A percentile compares a stretch with the other conserved stretches of the same genome.
Evolutionary conservation across 2,329 filamentous ascomycete species (phyloP).

Genomic region (Sclerotinia spermophila): DNA sequence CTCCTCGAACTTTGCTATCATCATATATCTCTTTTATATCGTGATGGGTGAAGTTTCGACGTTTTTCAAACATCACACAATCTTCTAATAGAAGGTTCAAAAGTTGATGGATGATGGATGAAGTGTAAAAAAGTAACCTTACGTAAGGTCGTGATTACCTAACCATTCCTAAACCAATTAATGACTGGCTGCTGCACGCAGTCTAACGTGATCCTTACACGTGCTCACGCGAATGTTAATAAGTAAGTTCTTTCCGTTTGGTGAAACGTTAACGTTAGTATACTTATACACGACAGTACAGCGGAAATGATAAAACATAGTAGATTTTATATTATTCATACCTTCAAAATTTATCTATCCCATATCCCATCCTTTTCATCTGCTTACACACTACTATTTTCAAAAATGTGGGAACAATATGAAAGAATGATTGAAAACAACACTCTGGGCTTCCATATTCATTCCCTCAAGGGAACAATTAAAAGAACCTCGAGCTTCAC

Average conservation of each 20-base stretch:
- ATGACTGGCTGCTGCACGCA: not conserved
- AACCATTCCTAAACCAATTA: not conserved
- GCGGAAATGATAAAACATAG: not conserved
- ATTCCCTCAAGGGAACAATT: too few relatives aligned
- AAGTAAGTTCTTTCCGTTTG: not conserved
- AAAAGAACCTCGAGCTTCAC: not conserved
- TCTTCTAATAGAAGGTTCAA: not conserved
- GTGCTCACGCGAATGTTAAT: not conserved
- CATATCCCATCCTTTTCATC: too few relatives aligned
- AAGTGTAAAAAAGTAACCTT: not conserved
- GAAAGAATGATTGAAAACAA: not conserved
- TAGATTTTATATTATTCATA: too few relatives aligned
- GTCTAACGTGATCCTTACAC: not conserved
- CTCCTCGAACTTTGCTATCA: not conserved
- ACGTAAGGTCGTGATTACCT: not conserved
- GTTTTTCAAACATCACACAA: not conserved
- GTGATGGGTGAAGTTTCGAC: not conserved
- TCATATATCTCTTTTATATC: not conserved
- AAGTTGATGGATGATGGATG: too few relatives aligned
- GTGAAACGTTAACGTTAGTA: not conserved
- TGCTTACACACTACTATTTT: not conserved
- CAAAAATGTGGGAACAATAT: not conserved
- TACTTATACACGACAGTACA: not conserved
- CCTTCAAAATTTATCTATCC: too few relatives aligned
- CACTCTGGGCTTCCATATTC: not conserved